Evolutionary conservation across 768 basidiomycete genomes (phyloP).

Genomic region (Arthromyces matolae): DNA sequence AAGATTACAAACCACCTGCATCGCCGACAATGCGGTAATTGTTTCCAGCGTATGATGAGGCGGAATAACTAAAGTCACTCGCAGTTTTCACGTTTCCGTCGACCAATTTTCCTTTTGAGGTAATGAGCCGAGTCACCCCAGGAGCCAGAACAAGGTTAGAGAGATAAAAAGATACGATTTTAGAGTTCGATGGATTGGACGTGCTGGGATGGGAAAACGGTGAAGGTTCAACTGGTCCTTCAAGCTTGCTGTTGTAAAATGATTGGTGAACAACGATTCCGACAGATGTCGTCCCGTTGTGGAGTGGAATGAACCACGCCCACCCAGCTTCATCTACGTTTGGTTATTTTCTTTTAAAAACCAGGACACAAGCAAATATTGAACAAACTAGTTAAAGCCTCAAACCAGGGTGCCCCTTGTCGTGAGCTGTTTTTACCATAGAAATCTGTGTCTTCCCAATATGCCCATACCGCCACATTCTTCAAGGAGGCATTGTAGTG

Average conservation of each 20-base stretch:
- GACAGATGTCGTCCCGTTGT: constrained; percentile 57
- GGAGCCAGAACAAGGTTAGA: constrained; percentile 46
- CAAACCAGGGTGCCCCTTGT: constrained; percentile 64
- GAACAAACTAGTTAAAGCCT: constrained; percentile 60
- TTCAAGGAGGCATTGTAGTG: constrained; percentile 64
- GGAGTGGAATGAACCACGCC: constrained; percentile 73
- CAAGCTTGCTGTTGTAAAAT: constrained; percentile 38
- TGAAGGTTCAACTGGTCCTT: constrained; percentile 22
- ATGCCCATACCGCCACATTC: constrained; percentile 78
- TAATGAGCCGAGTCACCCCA: constrained; percentile 38
- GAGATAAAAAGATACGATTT: constrained; percentile 38
- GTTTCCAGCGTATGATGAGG: constrained; percentile 49
- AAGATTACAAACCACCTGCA: constrained; percentile 47
- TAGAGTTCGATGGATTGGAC: constrained; percentile 22
- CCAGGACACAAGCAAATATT: not conserved
- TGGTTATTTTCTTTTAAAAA: not conserved
- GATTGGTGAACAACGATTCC: constrained; percentile 62
- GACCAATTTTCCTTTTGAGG: constrained; percentile 33
- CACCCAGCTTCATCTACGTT: constrained; percentile 62
- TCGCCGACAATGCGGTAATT: constrained; percentile 63
- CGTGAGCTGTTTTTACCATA: constrained; percentile 50
- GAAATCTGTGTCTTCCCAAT: constrained; percentile 54
- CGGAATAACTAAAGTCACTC: constrained; percentile 64
- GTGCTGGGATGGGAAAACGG: constrained; percentile 27
- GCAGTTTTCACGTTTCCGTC: constrained; percentile 48